Evolutionary conservation across 805 yeast genomes (phyloP).

Genomic region (Sporopachydermia lactativora): DNA sequence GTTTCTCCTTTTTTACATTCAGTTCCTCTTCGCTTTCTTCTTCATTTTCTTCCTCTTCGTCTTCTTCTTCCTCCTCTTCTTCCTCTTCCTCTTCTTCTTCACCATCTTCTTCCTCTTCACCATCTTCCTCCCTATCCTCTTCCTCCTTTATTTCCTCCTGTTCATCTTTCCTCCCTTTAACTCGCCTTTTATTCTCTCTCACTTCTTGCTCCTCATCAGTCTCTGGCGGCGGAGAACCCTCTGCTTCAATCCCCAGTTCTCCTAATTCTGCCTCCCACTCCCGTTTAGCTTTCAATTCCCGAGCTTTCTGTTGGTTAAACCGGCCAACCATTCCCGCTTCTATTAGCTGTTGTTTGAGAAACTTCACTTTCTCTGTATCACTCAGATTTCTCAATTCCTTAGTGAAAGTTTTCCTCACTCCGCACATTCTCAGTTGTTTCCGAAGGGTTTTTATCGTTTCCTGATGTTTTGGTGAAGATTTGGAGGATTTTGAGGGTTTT

Average conservation of each 20-base stretch:
- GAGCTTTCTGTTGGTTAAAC: conserved; percentile 15
- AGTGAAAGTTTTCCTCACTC: conserved; percentile 15
- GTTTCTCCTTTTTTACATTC: not conserved
- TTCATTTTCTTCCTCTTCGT: conserved; percentile 21
- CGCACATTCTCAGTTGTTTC: conserved; percentile 15
- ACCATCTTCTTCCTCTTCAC: not conserved
- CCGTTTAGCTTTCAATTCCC: conserved; percentile 10
- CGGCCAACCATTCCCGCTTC: conserved; percentile 16
- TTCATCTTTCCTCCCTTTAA: conserved; percentile 26
- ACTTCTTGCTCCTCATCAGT: conserved; percentile 31
- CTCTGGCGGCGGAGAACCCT: conserved; percentile 28
- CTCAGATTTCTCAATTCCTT: conserved; percentile 9
- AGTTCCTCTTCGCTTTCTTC: conserved; percentile 13
- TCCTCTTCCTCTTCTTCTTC: conserved; percentile 10
- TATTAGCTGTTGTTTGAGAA: conserved; percentile 10
- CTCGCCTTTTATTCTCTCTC: conserved; percentile 30
- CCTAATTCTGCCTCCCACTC: conserved; percentile 1
- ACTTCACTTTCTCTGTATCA: conserved; percentile 10
- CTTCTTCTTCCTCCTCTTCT: conserved; percentile 23
- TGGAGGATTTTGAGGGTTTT: too few relatives aligned
- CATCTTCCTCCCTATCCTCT: conserved; percentile 26
- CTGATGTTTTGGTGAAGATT: not conserved
- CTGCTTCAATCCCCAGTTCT: not conserved
- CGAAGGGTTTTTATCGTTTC: conserved; percentile 15
- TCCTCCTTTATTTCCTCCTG: conserved; percentile 29